Percentiles rank a stretch among this genome's conserved stretches.
Evolutionary conservation across 768 basidiomycete genomes (phyloP).

Genomic region (Tricholoma bakamatsutake): DNA sequence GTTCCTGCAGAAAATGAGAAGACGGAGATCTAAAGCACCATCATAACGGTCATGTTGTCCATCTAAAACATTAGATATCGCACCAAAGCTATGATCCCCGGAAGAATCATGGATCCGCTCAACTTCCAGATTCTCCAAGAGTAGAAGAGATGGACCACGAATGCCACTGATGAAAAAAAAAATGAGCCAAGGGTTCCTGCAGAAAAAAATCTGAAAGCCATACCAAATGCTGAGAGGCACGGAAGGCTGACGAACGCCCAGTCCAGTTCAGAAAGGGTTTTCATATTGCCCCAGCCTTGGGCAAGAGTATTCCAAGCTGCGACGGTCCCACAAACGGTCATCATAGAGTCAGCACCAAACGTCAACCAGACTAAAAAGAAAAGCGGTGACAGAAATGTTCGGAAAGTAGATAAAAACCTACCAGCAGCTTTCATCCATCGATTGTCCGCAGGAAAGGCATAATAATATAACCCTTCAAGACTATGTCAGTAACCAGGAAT

Average conservation of each 20-base stretch:
- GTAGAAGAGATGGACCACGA: slow-evolving; percentile 13
- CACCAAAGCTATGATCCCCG: slow-evolving; percentile 2
- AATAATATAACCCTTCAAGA: slow-evolving; percentile 1
- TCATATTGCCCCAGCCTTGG: slow-evolving; percentile 15
- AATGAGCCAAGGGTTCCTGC: background rate
- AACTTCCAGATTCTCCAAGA: slow-evolving; percentile 18
- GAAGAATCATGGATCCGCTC: slow-evolving; percentile 6
- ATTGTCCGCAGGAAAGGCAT: slow-evolving; percentile 1
- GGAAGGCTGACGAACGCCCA: slow-evolving; percentile 14
- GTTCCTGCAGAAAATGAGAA: slow-evolving; percentile 2
- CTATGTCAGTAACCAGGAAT: background rate
- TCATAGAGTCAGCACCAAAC: slow-evolving; percentile 12
- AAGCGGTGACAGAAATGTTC: background rate
- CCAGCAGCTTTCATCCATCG: slow-evolving; percentile 6
- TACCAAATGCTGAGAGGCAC: slow-evolving; percentile 13
- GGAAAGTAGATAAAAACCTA: background rate
- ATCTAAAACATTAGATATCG: background rate
- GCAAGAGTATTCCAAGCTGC: slow-evolving; percentile 15
- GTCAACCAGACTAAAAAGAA: slow-evolving; percentile 8
- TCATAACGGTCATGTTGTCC: background rate
- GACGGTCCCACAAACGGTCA: slow-evolving; percentile 17
- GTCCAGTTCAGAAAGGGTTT: slow-evolving; percentile 3
- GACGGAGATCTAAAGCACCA: background rate
- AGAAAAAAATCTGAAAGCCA: background rate
- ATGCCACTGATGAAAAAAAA: slow-evolving; percentile 1